These are phyloP conservation scores for Dictyostelium citrinum DNA, from an alignment of 78 protist genomes.

Conservation along the genomic window DNA sequence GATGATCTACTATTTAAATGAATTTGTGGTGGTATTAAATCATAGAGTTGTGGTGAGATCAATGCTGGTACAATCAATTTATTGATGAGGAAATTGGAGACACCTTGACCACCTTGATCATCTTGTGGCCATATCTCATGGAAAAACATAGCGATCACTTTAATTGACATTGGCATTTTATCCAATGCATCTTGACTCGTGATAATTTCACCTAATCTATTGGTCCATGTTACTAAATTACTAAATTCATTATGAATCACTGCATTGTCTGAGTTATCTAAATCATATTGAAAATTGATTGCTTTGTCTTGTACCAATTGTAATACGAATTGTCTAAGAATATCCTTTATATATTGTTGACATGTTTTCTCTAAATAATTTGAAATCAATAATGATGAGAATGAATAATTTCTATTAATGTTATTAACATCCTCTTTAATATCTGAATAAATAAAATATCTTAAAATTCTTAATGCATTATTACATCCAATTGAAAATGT, in stretches of 20 bases:
- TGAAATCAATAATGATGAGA: slow-evolving; percentile 26
- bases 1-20: slow-evolving; percentile 11
- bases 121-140: slow-evolving; percentile 73
- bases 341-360: slow-evolving; percentile 60
- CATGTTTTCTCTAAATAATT: slow-evolving; percentile 33
- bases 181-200: slow-evolving; percentile 3
- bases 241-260: not conserved
- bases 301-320: slow-evolving; percentile 66
- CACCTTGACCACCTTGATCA: slow-evolving; percentile 30
- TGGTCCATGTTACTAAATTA: not conserved
- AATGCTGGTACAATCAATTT: slow-evolving; percentile 29
- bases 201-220: not conserved
- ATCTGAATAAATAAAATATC: slow-evolving; percentile 52
- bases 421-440: not conserved
- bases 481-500: slow-evolving; percentile 69
- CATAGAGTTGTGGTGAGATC: slow-evolving; percentile 8
- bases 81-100: slow-evolving; percentile 8
- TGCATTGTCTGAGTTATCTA: not conserved
- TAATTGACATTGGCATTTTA: slow-evolving; percentile 39
- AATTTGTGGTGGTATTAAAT: slow-evolving; percentile 38
- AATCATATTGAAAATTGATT: slow-evolving; percentile 6
- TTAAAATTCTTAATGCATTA: slow-evolving; percentile 32
- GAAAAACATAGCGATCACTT: slow-evolving; percentile 43
- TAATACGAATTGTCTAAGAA: not conserved
- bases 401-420: slow-evolving; percentile 10